Conservation (phyloP, 1,284 basidiomycete genomes). For the Meira nashicola region DNA sequence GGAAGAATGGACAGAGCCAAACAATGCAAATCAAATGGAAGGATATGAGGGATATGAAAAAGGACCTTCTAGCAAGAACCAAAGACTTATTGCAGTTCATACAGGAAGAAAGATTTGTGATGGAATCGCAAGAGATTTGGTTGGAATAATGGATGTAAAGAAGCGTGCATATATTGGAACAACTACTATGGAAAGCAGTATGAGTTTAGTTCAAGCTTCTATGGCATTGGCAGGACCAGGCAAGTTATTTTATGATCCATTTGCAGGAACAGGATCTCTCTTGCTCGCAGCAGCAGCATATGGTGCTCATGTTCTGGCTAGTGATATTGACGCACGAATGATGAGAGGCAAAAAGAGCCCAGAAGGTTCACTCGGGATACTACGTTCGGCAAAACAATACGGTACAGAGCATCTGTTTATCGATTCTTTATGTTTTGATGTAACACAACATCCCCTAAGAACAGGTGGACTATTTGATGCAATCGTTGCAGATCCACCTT, state of each 20-base stretch:
- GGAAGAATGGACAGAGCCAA: constrained; percentile 71
- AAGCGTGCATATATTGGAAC: constrained; percentile 83
- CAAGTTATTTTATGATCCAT: constrained; percentile 91
- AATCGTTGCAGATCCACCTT: constrained; percentile 62
- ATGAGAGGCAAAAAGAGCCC: constrained; percentile 77
- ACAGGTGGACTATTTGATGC: constrained; percentile 78
- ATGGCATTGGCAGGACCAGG: constrained; percentile 83
- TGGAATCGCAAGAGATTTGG: constrained; percentile 34
- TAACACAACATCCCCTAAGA: constrained; percentile 83
- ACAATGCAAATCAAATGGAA: background rate
- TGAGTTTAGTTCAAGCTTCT: constrained; percentile 90
- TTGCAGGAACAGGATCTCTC: constrained; percentile 94
- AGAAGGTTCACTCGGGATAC: constrained; percentile 59
- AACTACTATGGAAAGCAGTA: constrained; percentile 95
- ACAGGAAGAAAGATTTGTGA: constrained; percentile 26
- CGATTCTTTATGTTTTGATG: constrained; percentile 82
- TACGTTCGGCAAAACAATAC: constrained; percentile 81
- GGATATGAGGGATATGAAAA: constrained; percentile 2
- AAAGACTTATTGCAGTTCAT: constrained; percentile 4
- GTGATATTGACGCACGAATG: constrained; percentile 94
- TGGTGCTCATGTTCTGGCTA: constrained; percentile 80
- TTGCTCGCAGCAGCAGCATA: constrained; percentile 70
- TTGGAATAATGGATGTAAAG: constrained; percentile 66
- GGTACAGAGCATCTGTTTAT: constrained; percentile 70
- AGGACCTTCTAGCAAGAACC: background rate